Evolutionary conservation across 108 stramenopile genomes (phyloP), one percentile per base, ranked within the genome.

Genomic region (Skeletonema costatum): DNA sequence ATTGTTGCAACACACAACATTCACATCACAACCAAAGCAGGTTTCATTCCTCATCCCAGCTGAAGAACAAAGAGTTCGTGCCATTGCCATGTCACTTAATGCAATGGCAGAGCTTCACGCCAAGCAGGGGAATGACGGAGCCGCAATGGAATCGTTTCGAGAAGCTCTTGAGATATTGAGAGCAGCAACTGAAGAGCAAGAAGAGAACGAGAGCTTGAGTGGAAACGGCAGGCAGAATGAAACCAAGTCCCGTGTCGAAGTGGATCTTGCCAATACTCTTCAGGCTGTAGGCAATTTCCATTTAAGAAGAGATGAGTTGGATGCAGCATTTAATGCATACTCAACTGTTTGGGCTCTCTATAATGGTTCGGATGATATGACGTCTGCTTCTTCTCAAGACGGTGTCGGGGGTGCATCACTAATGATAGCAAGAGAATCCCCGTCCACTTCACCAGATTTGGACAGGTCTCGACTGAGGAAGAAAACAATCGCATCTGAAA

Each of bases 141-240:
- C 60, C 2, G 78, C 78, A 32, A 80, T 80, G 74, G 78, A 75
- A 39, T 38, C 78, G 14, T 80, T 71, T 56, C 44, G 68, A 3
- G 78, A 80, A 38, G 73, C 78, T 39, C 68, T 80, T 65, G 78
- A 80, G 39, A 78, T 78, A 44, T 39, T 80, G 51, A 58, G 74
- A 33, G 75, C 79, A n/a, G 75, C 79, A 4, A 89, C 84, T 41
- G 90, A 80, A 17, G 80, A 83, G 39, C 39, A 41, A 50, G 78
- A 68, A 7, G 81, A 66, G 38, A 73, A 85, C 21, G 80, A 76
- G 9, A 64, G 62, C 25, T 83, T 31, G 36, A 53, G 21, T 53
- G 76, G 68, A 32, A 44, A 69, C 10, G 70, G 48, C 11, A 42
- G 53, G 14, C 48, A 59, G 16, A 68, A 64, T 29, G 74, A 70